Base-by-base conservation (phyloP, 2,329 filamentous ascomycete genomes). In the Colletotrichum ledebouriae region DNA sequence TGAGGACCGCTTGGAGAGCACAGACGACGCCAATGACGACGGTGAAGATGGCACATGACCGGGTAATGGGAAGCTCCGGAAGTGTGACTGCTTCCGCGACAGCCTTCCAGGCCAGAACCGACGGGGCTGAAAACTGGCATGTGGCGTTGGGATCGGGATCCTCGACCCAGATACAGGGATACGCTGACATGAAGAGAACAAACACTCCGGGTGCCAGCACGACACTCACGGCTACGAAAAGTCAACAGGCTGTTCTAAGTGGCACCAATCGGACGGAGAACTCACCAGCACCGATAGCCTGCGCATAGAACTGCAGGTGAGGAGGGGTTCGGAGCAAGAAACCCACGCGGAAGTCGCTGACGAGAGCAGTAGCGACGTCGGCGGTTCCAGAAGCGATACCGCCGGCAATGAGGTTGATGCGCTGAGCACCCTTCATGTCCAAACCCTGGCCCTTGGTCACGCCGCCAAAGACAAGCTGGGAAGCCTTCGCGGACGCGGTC, bases 191-290 rank as follows among this genome's bases (percentile, higher is more conserved):
- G 80, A 92, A 92, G 50, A 92, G 85, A 39, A 91, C 85, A 74
- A 91, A 92, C 72, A 92, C 84, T 10, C 87, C 89, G 1, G 89
- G 89, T 0, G 89, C 88, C 12, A 92, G 79, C 79, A 90, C 91
- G 72, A 91, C 83, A n/a, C 89, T 85, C 55, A 91, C 84, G 37
- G 90, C 76, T 3, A 9, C 10, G 17, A 6, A 6, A 6, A 20
- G 42, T 46, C 15, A 46, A 5, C 42, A n/a, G 15, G 15, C 1
- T n/a, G 25, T 20, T 46, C 17, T 11, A 7, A 46, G 47, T 6
- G 13, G 3, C 33, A 4, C 5, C 37, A 15, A 39, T 39, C 11
- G 2, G 2, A 17, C 4, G 20, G 22, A 50, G 29, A 4, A 17
- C 47, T 50, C 33, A 50, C 47, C 47, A 9, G 87, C 87, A 33